phyloP scores from a whole-genome alignment of 805 yeast genomes.

The Spathaspora arborariae region DNA sequence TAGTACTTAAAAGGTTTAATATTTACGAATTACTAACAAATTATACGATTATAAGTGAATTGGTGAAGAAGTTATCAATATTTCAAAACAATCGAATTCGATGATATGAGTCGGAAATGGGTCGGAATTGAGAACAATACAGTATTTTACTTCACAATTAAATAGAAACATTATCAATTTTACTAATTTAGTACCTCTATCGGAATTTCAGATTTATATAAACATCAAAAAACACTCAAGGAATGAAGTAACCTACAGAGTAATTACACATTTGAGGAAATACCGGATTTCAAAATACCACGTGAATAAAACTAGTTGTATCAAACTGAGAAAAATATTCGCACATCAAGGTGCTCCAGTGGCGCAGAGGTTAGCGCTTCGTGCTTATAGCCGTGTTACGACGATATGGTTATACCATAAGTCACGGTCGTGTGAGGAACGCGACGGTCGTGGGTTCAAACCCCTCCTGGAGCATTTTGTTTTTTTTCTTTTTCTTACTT shows the following conservation, averaged over 20 bases:
- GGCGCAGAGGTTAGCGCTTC: constrained; percentile 56
- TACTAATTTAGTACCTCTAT: neutral
- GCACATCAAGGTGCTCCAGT: constrained; percentile 32
- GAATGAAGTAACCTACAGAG: neutral
- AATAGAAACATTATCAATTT: no score
- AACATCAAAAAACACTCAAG: neutral
- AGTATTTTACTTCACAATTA: neutral
- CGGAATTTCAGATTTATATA: no score
- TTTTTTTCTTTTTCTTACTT: constrained; percentile 17
- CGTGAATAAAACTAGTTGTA: neutral
- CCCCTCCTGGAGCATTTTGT: constrained; percentile 50
- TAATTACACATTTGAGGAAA: neutral
- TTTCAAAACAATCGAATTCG: neutral
- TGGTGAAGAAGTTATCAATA: neutral
- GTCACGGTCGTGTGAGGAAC: constrained; percentile 54
- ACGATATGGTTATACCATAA: constrained; percentile 41
- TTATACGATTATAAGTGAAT: neutral
- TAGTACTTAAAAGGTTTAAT: no score
- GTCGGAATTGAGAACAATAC: neutral
- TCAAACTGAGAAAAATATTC: neutral
- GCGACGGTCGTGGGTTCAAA: constrained; percentile 55
- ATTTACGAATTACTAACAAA: neutral
- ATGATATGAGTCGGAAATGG: neutral
- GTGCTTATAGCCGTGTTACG: constrained; percentile 48
- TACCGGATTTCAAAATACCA: neutral